Evolutionary conservation across 768 basidiomycete species (phyloP), one percentile per base, ranked within the genome.

Genomic region (Omphalotus guepiniiformis): DNA sequence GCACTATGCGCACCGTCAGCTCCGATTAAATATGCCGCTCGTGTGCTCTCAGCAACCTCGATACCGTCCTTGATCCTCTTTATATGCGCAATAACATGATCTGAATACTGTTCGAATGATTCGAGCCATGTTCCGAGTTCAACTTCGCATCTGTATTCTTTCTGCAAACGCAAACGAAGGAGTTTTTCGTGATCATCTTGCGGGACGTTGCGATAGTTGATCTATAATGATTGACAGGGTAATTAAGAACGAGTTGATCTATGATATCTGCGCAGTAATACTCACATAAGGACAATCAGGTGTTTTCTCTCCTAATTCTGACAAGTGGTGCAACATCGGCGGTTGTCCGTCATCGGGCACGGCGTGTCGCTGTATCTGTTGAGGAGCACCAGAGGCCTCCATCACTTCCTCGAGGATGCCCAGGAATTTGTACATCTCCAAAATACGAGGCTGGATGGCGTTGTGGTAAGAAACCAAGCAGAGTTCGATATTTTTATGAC

Each of bases 121-220:
- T 56, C 32, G 6, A 80, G 65, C 47, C 74, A 73, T 1, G 72
- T 73, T 13, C 68, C 70, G n/a, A 70, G 45, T 50, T 80, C 75
- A 12, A 74, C 71, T 12, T 32, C 34, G 41, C 63, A 65, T 0
- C 62, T 61, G 23, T 65, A 58, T 23, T 16, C 54, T 42, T 63
- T 56, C 3, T 58, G 64, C 23, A 74, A 56, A 13, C 60, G 59
- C 2, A 53, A 53, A 32, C 65, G 67, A n/a, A 74, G 60, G 25
- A 71, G 61, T n/a, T 52, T 60, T 50, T 76, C 74, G 4, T 61
- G 39, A 3, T 11, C 12, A 2, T 60, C 49, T 39, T 68, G 67
- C 18, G 61, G 49, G 7, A 61, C 29, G n/a, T 40, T 46, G 2
- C 44, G 42, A 4, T 46, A 6, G 28, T 51, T 55, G 9, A 30